Evolutionary conservation across 108 stramenopile genomes (phyloP).

Genomic region (Phaeodactylum tricornutum): DNA sequence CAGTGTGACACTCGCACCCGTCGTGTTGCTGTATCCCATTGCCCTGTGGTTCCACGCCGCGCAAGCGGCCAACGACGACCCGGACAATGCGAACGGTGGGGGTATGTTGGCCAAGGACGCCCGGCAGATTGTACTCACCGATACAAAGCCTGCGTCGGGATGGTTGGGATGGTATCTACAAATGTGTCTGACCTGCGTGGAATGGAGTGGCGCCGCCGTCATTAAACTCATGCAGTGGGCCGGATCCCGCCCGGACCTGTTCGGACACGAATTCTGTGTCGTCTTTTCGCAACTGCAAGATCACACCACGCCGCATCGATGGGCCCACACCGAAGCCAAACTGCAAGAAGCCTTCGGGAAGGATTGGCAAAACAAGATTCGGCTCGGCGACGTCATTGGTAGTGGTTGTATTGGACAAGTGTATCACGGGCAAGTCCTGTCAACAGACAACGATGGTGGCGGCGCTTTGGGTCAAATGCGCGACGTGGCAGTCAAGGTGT

Average conservation of each 20-base stretch:
- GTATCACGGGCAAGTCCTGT: constrained; percentile 27
- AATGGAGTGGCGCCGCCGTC: constrained; percentile 42
- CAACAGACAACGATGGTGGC: neutral
- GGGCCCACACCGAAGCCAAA: constrained; percentile 34
- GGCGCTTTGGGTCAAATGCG: neutral
- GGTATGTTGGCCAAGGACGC: neutral
- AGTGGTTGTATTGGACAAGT: constrained; percentile 73
- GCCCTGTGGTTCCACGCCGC: neutral
- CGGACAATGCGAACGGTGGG: too few relatives aligned
- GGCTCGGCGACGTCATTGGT: constrained; percentile 30
- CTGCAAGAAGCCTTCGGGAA: constrained; percentile 44
- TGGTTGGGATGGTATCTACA: constrained; percentile 21
- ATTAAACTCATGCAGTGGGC: constrained; percentile 68
- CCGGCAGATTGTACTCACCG: neutral
- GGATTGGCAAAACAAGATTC: constrained; percentile 35
- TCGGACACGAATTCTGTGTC: constrained; percentile 45
- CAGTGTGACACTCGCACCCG: constrained; percentile 27
- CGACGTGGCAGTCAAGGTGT: constrained; percentile 45
- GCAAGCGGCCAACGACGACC: neutral
- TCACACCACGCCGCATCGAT: constrained; percentile 40
- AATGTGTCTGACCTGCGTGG: constrained; percentile 25
- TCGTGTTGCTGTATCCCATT: constrained; percentile 36
- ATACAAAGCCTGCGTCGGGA: neutral
- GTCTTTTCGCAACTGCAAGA: constrained; percentile 53
- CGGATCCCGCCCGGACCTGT: constrained; percentile 50